phyloP scores from a whole-genome alignment of 225 moss, liverwort and hornwort species.

The Ulota crispa region DNA sequence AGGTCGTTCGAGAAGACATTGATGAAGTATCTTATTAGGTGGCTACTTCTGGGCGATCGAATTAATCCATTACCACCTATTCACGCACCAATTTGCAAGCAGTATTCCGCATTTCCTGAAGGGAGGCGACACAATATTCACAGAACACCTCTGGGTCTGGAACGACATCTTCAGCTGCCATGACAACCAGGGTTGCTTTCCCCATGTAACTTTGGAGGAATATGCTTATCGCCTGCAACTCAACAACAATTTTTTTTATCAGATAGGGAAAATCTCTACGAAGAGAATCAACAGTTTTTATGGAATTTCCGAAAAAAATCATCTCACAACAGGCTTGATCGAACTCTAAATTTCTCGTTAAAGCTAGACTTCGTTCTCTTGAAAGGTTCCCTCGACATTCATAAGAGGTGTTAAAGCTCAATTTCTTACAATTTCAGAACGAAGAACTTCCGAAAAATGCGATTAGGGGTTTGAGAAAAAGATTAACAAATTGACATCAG shows the following conservation, averaged over 20 bases:
- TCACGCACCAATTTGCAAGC: background rate
- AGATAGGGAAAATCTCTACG: background rate
- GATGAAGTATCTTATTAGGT: background rate
- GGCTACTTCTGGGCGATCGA: background rate
- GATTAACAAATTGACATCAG: too few species aligned
- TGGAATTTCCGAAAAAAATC: background rate
- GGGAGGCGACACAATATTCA: constrained; percentile 52
- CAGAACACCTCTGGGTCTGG: constrained; percentile 74
- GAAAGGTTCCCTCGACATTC: background rate
- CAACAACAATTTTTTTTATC: constrained; percentile 23
- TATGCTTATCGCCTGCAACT: constrained; percentile 58
- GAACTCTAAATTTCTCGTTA: too few species aligned
- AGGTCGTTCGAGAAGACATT: background rate
- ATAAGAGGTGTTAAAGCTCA: background rate
- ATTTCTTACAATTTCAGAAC: background rate
- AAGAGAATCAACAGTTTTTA: background rate
- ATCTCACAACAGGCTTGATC: background rate
- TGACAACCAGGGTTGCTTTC: constrained; percentile 53
- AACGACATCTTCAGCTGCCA: constrained; percentile 50
- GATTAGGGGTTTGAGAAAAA: background rate
- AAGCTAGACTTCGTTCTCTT: background rate
- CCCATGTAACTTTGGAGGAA: constrained; percentile 79
- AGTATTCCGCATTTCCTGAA: constrained; percentile 59
- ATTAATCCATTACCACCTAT: background rate
- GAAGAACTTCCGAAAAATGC: background rate